Conservation (phyloP, 805 yeast genomes). For the Saccharomyces mikatae region DNA sequence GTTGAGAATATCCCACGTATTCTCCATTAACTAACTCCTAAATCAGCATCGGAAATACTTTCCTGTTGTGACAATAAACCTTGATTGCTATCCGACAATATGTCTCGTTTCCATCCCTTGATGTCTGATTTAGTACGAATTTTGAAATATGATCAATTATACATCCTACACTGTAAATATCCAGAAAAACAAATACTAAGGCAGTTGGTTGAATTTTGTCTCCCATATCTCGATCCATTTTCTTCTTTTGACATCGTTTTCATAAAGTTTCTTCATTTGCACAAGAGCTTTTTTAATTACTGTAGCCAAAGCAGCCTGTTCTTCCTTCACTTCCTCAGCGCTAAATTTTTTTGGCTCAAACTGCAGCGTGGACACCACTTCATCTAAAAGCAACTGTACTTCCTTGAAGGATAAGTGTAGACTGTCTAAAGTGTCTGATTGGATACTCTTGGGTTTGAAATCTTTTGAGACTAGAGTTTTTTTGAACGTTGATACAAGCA, state of each 20-base stretch:
- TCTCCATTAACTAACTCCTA: neutral
- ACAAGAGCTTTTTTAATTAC: conserved; percentile 29
- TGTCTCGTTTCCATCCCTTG: neutral
- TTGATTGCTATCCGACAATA: neutral
- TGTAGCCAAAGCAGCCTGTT: conserved; percentile 27
- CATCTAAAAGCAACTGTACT: neutral
- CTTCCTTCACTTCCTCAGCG: conserved; percentile 16
- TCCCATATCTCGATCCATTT: conserved; percentile 32
- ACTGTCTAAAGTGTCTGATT: conserved; percentile 41
- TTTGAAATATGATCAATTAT: neutral
- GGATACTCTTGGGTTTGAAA: conserved; percentile 17
- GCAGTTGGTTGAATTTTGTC: conserved; percentile 13
- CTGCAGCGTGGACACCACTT: neutral
- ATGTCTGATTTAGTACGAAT: neutral
- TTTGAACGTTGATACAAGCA: conserved; percentile 48
- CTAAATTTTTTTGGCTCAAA: conserved; percentile 1
- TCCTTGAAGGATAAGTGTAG: conserved; percentile 30
- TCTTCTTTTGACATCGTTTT: conserved; percentile 41
- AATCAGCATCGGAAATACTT: neutral
- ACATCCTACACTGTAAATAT: neutral
- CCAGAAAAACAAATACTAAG: neutral
- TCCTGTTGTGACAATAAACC: neutral
- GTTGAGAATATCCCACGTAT: neutral
- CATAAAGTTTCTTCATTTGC: conserved; percentile 33
- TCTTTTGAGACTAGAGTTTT: conserved; percentile 45